Base-by-base conservation (phyloP, 164 flowering plant species). In the Kingdonia uniflora region DNA sequence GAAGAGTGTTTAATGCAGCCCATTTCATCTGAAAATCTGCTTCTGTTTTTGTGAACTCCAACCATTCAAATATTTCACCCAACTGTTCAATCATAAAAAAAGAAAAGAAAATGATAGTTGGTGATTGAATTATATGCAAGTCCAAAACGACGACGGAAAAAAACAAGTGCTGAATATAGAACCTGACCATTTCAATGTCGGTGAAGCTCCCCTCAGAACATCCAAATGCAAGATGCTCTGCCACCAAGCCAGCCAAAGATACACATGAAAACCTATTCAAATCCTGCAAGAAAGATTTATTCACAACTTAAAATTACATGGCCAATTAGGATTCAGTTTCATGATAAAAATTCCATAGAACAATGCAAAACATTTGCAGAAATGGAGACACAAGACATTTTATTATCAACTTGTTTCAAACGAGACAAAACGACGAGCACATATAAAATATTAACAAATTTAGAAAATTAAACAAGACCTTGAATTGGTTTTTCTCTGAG, bases 11-110 rank as follows among this genome's bases (percentile, higher is more conserved):
- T 42, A 87, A 71, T 0, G 85, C 87, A 20, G 96, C 82, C 96
- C 98, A 92, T 66, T 95, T 75, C 21, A 92, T 90, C 68, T 85
- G 96, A 45, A 90, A 84, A 67, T 92, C 90, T 8, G 86, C 81
- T 60, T 87, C 82, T 87, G 80, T 85, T 68, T 87, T 85, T 5
- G 91, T 80, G 65, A 87, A 85, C 1, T 94, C 87, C 66, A 80
- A 66, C 62, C 86, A 53, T 44, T 74, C 74, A 0, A 87, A 73
- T 47, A 87, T 52, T 22, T 43, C 35, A 52, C 85, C 96, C 80
- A 84, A 64, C 95, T 92, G 79, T 45, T 42, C 40, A 19, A 57
- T 0, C 24, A 60, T 29, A 44, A 48, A 6, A 12, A 3, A 15
- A 22, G 39, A n/a, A n/a, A n/a, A n/a, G n/a, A n/a, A n/a, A n/a